A percentile compares a stretch with the other conserved stretches of the same genome.
Conservation (phyloP, 345 rosid species). For the Linum usitatissimum region DNA sequence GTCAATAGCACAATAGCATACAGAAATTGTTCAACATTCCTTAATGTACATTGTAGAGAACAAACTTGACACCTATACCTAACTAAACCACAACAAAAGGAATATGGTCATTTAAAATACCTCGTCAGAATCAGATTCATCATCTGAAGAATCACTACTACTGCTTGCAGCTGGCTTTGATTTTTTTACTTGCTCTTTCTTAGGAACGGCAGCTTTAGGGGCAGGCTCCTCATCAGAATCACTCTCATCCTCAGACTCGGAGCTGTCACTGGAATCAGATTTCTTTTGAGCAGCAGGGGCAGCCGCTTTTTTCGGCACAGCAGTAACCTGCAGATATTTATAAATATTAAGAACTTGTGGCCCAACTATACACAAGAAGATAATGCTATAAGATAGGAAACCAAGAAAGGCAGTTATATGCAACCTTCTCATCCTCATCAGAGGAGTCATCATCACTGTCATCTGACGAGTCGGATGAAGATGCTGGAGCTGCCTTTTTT, state of each 20-base stretch:
- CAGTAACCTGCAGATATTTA: neutral
- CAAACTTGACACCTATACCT: neutral
- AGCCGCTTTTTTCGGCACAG: constrained; percentile 11
- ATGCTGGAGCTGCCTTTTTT: neutral
- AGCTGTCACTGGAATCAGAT: constrained; percentile 23
- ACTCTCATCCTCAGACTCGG: constrained; percentile 22
- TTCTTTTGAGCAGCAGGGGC: constrained; percentile 10
- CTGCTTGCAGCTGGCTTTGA: constrained; percentile 9
- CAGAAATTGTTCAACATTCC: neutral
- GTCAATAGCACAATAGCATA: neutral
- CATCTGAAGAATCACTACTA: constrained; percentile 12
- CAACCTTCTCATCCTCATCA: constrained; percentile 9
- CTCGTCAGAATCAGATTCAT: constrained; percentile 14
- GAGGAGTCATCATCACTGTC: constrained; percentile 15
- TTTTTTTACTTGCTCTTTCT: constrained; percentile 16
- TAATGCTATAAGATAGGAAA: neutral
- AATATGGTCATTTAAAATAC: neutral
- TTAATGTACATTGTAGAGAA: neutral
- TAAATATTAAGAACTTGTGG: neutral
- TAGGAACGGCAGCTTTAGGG: constrained; percentile 16
- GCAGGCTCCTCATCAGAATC: constrained; percentile 17
- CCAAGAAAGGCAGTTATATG: neutral
- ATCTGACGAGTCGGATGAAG: neutral
- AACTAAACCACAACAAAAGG: neutral
- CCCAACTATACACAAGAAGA: no score